These are phyloP conservation scores for Hebeloma cylindrosporum DNA, from an alignment of 768 basidiomycete genomes.

Conservation along the genomic window DNA sequence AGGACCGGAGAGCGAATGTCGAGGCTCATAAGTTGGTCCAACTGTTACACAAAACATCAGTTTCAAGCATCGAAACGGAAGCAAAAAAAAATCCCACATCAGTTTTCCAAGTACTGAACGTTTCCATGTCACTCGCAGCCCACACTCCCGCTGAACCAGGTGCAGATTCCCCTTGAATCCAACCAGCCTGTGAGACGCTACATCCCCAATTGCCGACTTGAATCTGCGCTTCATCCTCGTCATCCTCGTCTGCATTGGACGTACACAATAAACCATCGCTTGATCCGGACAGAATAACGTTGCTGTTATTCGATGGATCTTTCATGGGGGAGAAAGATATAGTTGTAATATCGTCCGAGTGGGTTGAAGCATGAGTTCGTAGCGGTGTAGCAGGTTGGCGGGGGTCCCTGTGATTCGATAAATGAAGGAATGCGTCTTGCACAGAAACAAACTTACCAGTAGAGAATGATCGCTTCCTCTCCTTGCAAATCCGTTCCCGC, in stretches of 20 bases:
- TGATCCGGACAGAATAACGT: constrained; percentile 73
- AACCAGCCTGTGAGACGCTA: constrained; percentile 76
- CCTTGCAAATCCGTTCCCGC: constrained; percentile 81
- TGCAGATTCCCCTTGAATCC: constrained; percentile 41
- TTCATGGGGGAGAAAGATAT: constrained; percentile 49
- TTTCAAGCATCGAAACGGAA: neutral
- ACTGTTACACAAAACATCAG: constrained; percentile 34
- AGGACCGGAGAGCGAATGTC: constrained; percentile 69
- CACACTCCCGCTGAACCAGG: constrained; percentile 49
- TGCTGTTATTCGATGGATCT: constrained; percentile 21
- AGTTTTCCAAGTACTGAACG: constrained; percentile 78
- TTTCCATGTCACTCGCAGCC: constrained; percentile 95
- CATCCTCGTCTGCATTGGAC: constrained; percentile 69
- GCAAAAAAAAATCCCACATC: constrained; percentile 47
- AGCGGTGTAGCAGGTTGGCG: constrained; percentile 71
- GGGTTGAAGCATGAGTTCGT: constrained; percentile 79
- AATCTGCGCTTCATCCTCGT: constrained; percentile 85
- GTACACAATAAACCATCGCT: constrained; percentile 81
- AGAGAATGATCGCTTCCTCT: constrained; percentile 81
- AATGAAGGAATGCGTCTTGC: neutral
- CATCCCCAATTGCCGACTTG: constrained; percentile 86
- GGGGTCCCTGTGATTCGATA: constrained; percentile 64
- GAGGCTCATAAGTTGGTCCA: constrained; percentile 54
- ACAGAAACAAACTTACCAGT: constrained; percentile 56
- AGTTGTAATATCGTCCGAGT: constrained; percentile 90